A percentile compares a stretch with the other conserved stretches of the same genome.
Conservation (phyloP, 495 filamentous ascomycete species). For the Daldinia loculata region DNA sequence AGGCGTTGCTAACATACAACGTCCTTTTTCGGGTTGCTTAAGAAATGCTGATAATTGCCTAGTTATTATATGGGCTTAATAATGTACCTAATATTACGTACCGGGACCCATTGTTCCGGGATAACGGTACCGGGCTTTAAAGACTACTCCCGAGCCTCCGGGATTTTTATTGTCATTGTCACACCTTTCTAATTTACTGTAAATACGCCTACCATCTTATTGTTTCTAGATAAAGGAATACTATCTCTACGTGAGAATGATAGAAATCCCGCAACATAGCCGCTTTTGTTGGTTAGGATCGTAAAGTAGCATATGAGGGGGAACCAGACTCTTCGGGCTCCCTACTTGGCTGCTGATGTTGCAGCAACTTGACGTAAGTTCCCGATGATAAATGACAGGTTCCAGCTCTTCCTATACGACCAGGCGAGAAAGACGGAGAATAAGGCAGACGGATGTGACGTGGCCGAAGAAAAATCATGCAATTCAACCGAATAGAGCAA, state of each 20-base stretch:
- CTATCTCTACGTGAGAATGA: background rate
- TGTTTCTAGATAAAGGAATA: constrained; percentile 13
- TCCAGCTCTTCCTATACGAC: constrained; percentile 8
- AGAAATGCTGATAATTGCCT: constrained; percentile 1
- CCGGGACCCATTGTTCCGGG: constrained; percentile 24
- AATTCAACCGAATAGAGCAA: constrained; percentile 12
- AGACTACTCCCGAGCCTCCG: constrained; percentile 19
- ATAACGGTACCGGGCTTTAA: constrained; percentile 25
- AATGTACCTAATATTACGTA: constrained; percentile 7
- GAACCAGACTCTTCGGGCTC: constrained; percentile 7
- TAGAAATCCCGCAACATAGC: background rate
- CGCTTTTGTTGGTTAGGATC: background rate
- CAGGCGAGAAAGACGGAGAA: constrained; percentile 9
- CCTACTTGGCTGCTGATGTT: background rate
- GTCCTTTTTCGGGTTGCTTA: background rate
- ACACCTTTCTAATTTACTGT: background rate
- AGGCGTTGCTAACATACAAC: background rate
- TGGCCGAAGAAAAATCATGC: constrained; percentile 14
- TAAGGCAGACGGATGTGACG: constrained; percentile 7
- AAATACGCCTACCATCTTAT: constrained; percentile 3
- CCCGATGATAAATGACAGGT: constrained; percentile 21
- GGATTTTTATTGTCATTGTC: constrained; percentile 3
- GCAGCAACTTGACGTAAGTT: constrained; percentile 18
- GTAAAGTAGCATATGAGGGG: background rate
- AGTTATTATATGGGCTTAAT: constrained; percentile 16